Evolutionary conservation across 2,329 filamentous ascomycete species (phyloP).

Genomic region (Chrysosporium queenslandicum): DNA sequence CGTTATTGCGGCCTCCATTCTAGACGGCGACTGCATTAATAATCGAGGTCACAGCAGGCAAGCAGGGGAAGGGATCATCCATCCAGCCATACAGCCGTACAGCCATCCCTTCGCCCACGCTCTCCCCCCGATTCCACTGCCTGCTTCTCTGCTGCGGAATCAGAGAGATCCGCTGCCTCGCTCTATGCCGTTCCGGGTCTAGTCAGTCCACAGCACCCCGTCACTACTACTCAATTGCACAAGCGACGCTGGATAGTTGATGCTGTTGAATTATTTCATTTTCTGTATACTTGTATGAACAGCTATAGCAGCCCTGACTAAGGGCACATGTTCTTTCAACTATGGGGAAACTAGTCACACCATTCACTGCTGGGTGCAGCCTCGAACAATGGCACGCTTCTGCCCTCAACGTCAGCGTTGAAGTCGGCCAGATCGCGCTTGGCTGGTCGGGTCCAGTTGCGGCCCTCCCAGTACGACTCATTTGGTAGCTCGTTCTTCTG

Average conservation of each 20-base stretch:
- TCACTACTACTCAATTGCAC: no score
- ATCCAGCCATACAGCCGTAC: no score
- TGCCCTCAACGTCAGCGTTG: not conserved
- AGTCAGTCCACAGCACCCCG: not conserved
- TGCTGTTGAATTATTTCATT: no score
- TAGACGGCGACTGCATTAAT: slow-evolving; percentile 9
- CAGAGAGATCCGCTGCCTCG: no score
- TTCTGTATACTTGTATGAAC: no score
- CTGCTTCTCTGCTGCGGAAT: no score
- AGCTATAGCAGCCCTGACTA: no score
- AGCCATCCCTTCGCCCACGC: no score
- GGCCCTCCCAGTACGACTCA: slow-evolving; percentile 16
- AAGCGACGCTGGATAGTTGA: no score
- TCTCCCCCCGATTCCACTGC: no score
- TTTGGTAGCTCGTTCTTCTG: slow-evolving; percentile 18
- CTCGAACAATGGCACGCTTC: slow-evolving; percentile 3
- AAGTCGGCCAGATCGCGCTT: slow-evolving; percentile 5
- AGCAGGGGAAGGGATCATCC: not conserved
- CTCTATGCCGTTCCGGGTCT: not conserved
- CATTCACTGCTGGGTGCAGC: not conserved
- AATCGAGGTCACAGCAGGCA: not conserved
- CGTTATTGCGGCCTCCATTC: slow-evolving; percentile 13
- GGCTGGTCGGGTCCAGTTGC: slow-evolving; percentile 11
- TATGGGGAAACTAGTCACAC: not conserved
- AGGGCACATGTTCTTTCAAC: no score